Conservation (phyloP, 225 moss, liverwort and hornwort genomes). For the Rhytidiadelphus loreus region DNA sequence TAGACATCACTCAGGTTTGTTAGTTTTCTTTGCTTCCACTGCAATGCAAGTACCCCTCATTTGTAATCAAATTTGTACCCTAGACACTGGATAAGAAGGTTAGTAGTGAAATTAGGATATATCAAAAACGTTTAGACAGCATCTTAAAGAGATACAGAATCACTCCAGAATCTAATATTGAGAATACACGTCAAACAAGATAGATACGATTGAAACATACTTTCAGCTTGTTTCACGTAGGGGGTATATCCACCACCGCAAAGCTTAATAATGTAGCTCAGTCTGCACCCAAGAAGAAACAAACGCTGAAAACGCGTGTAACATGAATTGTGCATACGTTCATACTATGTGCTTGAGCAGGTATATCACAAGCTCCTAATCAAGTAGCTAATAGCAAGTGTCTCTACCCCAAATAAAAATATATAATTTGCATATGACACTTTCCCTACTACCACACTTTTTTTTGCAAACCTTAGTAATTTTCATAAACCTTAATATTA, state of each 20-base stretch:
- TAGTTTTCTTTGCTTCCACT: not conserved
- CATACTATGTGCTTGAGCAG: not conserved
- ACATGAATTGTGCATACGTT: not conserved
- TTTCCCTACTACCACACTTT: not conserved
- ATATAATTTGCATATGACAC: not conserved
- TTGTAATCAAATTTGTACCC: not conserved
- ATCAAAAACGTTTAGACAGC: not conserved
- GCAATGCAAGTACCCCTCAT: not conserved
- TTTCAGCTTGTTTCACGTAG: conserved; percentile 27
- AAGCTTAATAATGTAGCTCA: conserved; percentile 30
- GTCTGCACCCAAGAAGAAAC: conserved; percentile 6
- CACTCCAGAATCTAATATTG: not conserved
- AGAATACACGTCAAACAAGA: not conserved
- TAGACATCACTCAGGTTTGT: not conserved
- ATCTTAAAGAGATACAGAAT: not conserved
- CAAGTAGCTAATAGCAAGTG: not conserved
- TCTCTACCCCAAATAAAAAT: not conserved
- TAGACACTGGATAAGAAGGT: not conserved
- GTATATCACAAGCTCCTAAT: not conserved
- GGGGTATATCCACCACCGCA: conserved; percentile 22
- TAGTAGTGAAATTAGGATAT: not conserved
- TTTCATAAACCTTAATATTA: not conserved
- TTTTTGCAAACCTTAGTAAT: not conserved
- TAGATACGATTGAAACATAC: not conserved
- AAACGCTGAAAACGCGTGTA: not conserved